Conservation (phyloP, 805 yeast species). For the Suhomyces faveliae region DNA sequence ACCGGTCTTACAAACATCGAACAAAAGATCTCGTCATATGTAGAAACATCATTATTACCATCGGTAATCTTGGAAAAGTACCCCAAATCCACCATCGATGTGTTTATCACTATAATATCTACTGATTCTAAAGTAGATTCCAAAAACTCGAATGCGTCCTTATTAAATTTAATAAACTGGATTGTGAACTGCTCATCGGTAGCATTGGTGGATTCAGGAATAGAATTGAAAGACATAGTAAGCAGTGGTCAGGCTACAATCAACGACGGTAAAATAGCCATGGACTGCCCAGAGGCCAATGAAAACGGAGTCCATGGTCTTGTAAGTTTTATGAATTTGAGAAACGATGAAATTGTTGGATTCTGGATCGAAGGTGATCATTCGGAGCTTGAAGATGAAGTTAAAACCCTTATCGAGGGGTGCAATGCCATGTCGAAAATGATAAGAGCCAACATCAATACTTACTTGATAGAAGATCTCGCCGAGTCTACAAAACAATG, state of each 20-base stretch:
- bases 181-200: slow-evolving; percentile 63
- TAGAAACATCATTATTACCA: slow-evolving; percentile 52
- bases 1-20: slow-evolving; percentile 38
- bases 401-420: slow-evolving; percentile 34
- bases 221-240: slow-evolving; percentile 76
- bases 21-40: slow-evolving; percentile 50
- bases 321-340: slow-evolving; percentile 53
- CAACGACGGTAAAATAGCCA: slow-evolving; percentile 10
- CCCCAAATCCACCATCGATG: slow-evolving; percentile 86
- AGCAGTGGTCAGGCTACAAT: slow-evolving; percentile 54
- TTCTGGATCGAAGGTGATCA: slow-evolving; percentile 47
- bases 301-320: slow-evolving; percentile 32
- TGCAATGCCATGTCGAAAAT: slow-evolving; percentile 46
- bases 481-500: not conserved
- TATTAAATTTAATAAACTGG: slow-evolving; percentile 46
- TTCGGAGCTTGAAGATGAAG: slow-evolving; percentile 21
- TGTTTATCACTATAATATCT: slow-evolving; percentile 69
- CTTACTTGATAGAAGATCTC: slow-evolving; percentile 30
- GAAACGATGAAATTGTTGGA: slow-evolving; percentile 58
- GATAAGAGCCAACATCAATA: slow-evolving; percentile 45
- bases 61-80: slow-evolving; percentile 64
- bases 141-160: slow-evolving; percentile 21
- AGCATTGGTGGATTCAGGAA: slow-evolving; percentile 82
- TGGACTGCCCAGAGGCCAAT: slow-evolving; percentile 17
- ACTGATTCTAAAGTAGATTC: slow-evolving; percentile 21